Conservation (phyloP, 495 filamentous ascomycete species). For the Neurospora sp. region DNA sequence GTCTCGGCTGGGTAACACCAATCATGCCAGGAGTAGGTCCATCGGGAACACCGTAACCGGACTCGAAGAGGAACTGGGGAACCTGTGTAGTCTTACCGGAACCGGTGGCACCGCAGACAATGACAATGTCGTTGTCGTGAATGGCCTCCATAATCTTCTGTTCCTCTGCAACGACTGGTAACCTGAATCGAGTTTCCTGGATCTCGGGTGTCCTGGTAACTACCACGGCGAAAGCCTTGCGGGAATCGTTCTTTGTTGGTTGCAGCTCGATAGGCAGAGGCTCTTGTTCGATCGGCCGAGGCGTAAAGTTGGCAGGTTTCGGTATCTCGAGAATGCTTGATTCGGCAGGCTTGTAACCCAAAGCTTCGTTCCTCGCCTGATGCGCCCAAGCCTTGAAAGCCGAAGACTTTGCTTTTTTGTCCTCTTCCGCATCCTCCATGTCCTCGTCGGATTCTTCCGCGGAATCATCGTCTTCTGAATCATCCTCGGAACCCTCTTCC, state of each 20-base stretch:
- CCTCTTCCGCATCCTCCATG: constrained; percentile 22
- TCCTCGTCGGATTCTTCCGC: constrained; percentile 17
- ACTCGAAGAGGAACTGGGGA: constrained; percentile 90
- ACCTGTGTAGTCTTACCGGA: constrained; percentile 97
- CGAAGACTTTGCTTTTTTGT: constrained; percentile 34
- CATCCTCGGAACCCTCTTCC: constrained; percentile 15
- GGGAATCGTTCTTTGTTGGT: constrained; percentile 47
- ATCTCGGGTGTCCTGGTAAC: constrained; percentile 65
- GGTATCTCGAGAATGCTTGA: constrained; percentile 30
- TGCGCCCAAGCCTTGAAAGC: constrained; percentile 96
- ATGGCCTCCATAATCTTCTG: constrained; percentile 98
- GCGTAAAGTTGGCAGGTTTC: constrained; percentile 43
- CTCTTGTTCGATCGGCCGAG: constrained; percentile 57
- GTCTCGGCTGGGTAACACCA: constrained; percentile 85
- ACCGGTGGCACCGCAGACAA: constrained; percentile 93
- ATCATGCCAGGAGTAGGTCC: constrained; percentile 84
- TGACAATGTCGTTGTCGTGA: constrained; percentile 72
- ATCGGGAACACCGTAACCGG: constrained; percentile 72
- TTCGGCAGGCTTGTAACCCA: constrained; percentile 36
- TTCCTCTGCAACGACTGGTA: constrained; percentile 90
- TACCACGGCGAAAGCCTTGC: constrained; percentile 67
- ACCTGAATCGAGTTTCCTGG: constrained; percentile 62
- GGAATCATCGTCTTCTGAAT: constrained; percentile 14
- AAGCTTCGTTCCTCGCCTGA: constrained; percentile 68
- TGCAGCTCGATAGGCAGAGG: constrained; percentile 67